Evolutionary conservation across 257 asterid species (phyloP), one percentile per base, ranked within the genome.

Genomic region (Solanum bukasovii): DNA sequence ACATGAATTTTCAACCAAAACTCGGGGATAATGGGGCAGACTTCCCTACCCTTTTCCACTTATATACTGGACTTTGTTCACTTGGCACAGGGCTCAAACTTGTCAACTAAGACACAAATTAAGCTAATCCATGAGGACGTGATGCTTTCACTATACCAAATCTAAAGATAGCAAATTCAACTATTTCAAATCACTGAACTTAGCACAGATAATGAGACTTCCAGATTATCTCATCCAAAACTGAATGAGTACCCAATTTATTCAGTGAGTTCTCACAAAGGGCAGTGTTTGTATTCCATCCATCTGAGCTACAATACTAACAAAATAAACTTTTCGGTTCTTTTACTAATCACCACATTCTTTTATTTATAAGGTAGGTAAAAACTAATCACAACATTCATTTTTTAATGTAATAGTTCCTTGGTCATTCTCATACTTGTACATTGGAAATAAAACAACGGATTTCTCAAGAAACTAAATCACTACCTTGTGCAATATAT

Each of bases 401-500:
- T 77, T 44, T 42, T 78, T 79, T 42, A 44, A 44, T 79, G 59
- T 79, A 42, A 27, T 44, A 79, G 37, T 44, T 44, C 27, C 70
- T 82, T 52, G 7, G 61, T 77, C 84, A n/a, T 82, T 52, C 67
- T 82, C 67, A 18, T 82, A 82, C 44, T 49, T 49, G 44, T 18
- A 49, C 7, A 14, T 18, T 21, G 70, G 44, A 11, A 49, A 49
- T 49, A 82, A 29, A 82, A 49, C 68, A 67, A 42, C 31, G 37
- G 63, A 49, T 81, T 81, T 44, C 65, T 49, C 40, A 49, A 46
- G 59, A 25, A 65, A 81, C 71, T 13, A 46, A 29, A 49, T 86
- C 67, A 73, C 56, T 93, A 96, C 99, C 99, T 97, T 70, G 99
- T 97, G 94, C 99, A 96, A 90, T 92, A 97, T 88, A 97, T 96